These are phyloP conservation scores for Podaxis pistillaris DNA, from an alignment of 768 basidiomycete species.

Conservation along the genomic window DNA sequence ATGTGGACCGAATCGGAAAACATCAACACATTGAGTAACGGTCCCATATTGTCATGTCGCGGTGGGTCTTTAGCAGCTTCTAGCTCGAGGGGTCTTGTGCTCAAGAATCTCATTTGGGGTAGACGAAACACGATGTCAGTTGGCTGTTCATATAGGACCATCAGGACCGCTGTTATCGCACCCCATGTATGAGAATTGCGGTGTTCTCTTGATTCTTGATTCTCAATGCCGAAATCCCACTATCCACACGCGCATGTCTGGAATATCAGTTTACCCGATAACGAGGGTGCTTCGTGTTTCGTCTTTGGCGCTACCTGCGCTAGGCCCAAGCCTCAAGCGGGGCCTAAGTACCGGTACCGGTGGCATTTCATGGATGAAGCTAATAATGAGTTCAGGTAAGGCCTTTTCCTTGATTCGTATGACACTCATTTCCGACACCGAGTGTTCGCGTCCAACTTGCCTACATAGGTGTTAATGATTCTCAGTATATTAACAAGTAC, in stretches of 20 bases:
- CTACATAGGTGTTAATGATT: background rate
- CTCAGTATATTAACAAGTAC: conserved; percentile 2
- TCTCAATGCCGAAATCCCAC: background rate
- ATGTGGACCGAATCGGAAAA: background rate
- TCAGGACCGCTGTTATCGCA: conserved; percentile 5
- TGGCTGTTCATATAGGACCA: background rate
- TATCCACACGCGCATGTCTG: background rate
- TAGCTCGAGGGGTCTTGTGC: background rate
- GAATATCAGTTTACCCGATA: background rate
- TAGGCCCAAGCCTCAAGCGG: background rate
- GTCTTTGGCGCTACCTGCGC: background rate
- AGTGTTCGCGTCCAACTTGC: background rate
- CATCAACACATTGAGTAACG: background rate
- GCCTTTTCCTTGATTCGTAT: conserved; percentile 1
- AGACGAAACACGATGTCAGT: background rate
- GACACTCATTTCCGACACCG: background rate
- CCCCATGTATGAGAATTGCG: background rate
- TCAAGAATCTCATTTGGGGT: background rate
- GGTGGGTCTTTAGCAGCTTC: conserved; percentile 1
- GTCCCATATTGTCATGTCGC: background rate
- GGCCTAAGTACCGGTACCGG: background rate
- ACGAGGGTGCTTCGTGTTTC: background rate
- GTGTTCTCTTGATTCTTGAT: background rate
- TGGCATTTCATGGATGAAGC: background rate
- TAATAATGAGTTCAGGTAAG: background rate